Evolutionary conservation across 306 rosid genomes (phyloP), one percentile per base, ranked within the genome.

Genomic region (Vigna unguiculata): DNA sequence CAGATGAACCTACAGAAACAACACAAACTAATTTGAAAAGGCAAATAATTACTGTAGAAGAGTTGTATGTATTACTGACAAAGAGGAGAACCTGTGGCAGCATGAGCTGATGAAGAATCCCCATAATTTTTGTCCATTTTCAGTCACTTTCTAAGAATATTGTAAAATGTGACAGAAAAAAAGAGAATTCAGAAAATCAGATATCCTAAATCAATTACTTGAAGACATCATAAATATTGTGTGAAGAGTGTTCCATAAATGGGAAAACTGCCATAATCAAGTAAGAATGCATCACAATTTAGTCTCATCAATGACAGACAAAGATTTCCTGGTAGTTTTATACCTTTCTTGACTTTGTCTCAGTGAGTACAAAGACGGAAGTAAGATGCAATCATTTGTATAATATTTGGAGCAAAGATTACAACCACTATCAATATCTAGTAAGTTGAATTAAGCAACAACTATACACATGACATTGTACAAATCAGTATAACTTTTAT

Each of bases 111-210:
- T 48, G 63, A 36, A 54, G 86, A 79, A 79, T 84, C 84, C 78
- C 83, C 72, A 4, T 66, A 74, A 80, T 67, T 81, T 69, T 87
- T 84, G 68, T 89, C 93, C 98, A 89, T 91, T 70, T 69, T 59
- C 57, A 55, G 64, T 69, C 78, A 77, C 76, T 83, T 69, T 78
- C 93, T 88, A 83, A 63, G 40, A 30, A 53, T 51, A 43, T 41
- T 41, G 48, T 11, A 43, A 73, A 58, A 68, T 30, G 34, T 5
- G 20, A 49, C 9, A 84, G 72, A 71, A 25, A 66, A 78, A 70
- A 17, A 58, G 12, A 12, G 7, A 10, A 16, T 7, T 11, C n/a
- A 41, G 6, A 74, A 24, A 32, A 80, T 55, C 38, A 78, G 81
- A 61, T 34, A 38, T 47, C 34, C 74, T 36, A 58, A 61, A 49